phyloP scores from a whole-genome alignment of 2,329 filamentous ascomycete genomes.

The Zymoseptoria pseudotritici region DNA sequence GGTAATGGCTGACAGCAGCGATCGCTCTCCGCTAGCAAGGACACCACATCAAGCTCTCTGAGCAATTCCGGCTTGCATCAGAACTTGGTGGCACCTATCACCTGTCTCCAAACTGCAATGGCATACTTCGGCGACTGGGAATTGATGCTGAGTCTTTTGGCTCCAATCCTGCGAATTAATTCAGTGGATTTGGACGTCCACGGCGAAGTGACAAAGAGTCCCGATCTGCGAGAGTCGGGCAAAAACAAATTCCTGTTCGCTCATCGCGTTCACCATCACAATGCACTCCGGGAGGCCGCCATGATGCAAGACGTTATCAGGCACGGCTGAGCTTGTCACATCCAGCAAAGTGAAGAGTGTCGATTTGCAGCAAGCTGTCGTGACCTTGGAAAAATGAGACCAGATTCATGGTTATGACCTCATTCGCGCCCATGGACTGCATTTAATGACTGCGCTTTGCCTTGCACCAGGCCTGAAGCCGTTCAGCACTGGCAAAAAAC shows the following conservation, averaged over 20 bases:
- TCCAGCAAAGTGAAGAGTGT: slow-evolving; percentile 18
- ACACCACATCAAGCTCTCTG: slow-evolving; percentile 45
- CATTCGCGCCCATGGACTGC: slow-evolving; percentile 29
- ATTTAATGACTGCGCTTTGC: slow-evolving; percentile 17
- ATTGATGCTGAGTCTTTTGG: slow-evolving; percentile 21
- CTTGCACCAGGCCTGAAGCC: slow-evolving; percentile 22
- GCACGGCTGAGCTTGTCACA: slow-evolving; percentile 20
- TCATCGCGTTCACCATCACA: slow-evolving; percentile 27
- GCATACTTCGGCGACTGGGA: slow-evolving; percentile 39
- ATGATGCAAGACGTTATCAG: slow-evolving; percentile 16
- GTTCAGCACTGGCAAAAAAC: slow-evolving; percentile 42
- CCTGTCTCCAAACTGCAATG: slow-evolving; percentile 54
- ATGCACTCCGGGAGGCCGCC: slow-evolving; percentile 21
- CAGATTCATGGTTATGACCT: slow-evolving; percentile 24
- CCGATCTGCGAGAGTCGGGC: slow-evolving; percentile 32
- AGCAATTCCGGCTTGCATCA: slow-evolving; percentile 49
- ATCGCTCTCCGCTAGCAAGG: slow-evolving; percentile 48
- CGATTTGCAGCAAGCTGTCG: slow-evolving; percentile 17
- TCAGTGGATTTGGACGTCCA: not conserved
- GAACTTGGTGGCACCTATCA: slow-evolving; percentile 57
- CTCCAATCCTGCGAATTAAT: slow-evolving; percentile 1
- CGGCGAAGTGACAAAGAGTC: slow-evolving; percentile 23
- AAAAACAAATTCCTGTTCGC: slow-evolving; percentile 29
- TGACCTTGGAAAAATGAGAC: slow-evolving; percentile 23
- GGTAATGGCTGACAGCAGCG: slow-evolving; percentile 49